These are phyloP conservation scores for Angomonas deanei DNA, from an alignment of 208 protist species.

Conservation along the genomic window DNA sequence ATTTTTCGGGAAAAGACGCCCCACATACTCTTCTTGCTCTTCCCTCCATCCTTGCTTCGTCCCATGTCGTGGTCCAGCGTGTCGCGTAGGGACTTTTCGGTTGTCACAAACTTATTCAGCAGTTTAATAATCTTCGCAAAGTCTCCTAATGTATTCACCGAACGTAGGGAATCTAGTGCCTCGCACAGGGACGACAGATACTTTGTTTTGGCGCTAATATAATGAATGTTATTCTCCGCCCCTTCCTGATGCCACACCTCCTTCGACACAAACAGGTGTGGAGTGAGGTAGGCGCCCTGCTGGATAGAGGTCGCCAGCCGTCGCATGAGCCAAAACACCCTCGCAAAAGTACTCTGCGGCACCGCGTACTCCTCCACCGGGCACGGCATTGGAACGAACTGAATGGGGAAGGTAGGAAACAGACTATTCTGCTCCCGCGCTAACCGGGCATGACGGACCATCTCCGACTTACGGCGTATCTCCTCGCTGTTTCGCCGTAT, in stretches of 20 bases:
- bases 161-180: constrained; percentile 52
- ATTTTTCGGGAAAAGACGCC: constrained; percentile 43
- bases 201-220: constrained; percentile 50
- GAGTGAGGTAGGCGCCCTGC: constrained; percentile 68
- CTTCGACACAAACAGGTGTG: constrained; percentile 63
- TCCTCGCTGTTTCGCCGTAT: constrained; percentile 51
- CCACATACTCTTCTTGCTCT: constrained; percentile 42
- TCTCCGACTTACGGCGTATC: constrained; percentile 50
- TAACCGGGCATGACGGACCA: constrained; percentile 39
- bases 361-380: constrained; percentile 64
- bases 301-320: constrained; percentile 64
- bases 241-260: constrained; percentile 78
- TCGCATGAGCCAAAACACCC: constrained; percentile 80
- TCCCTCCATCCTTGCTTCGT: constrained; percentile 25
- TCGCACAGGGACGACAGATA: constrained; percentile 61
- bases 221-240: constrained; percentile 28
- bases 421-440: constrained; percentile 28
- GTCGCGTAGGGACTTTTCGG: constrained; percentile 32
- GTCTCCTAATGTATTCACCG: constrained; percentile 48
- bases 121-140: constrained; percentile 26
- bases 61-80: constrained; percentile 50
- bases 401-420: constrained; percentile 57
- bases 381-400: constrained; percentile 45
- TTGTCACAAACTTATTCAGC: constrained; percentile 41
- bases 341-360: constrained; percentile 29